Evolutionary conservation across 768 basidiomycete species (phyloP).

Genomic region (Krasilnikovozyma curviuscula): DNA sequence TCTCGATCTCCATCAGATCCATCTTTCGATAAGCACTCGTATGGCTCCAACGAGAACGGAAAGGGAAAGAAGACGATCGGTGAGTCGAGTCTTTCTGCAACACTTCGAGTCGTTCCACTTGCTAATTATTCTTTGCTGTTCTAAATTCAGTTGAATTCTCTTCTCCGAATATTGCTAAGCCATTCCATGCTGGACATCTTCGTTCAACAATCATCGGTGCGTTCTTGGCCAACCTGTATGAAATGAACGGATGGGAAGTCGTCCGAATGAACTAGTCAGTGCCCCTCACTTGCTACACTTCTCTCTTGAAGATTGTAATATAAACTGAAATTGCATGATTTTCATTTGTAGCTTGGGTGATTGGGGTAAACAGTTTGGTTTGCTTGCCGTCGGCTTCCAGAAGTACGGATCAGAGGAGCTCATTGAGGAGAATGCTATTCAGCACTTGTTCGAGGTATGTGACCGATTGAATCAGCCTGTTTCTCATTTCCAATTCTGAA

Average conservation of each 20-base stretch:
- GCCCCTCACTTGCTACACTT: not conserved
- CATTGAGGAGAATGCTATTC: slow-evolving; percentile 73
- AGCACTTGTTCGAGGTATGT: slow-evolving; percentile 60
- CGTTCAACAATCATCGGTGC: slow-evolving; percentile 98
- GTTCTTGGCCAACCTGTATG: slow-evolving; percentile 76
- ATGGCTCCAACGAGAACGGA: slow-evolving; percentile 61
- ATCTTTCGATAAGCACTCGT: slow-evolving; percentile 30
- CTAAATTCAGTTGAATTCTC: slow-evolving; percentile 48
- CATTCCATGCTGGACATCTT: slow-evolving; percentile 92
- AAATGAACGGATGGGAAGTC: slow-evolving; percentile 85
- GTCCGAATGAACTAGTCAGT: slow-evolving; percentile 56
- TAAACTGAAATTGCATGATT: not conserved
- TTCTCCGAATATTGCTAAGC: slow-evolving; percentile 92
- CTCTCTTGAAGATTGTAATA: not conserved
- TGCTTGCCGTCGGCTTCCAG: slow-evolving; percentile 78
- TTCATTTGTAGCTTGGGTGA: slow-evolving; percentile 5
- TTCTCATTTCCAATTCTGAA: not conserved
- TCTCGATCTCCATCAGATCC: slow-evolving; percentile 1
- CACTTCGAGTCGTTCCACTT: slow-evolving; percentile 11
- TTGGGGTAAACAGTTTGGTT: slow-evolving; percentile 66
- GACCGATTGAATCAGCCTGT: not conserved
- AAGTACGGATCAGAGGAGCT: slow-evolving; percentile 73
- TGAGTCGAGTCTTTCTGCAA: slow-evolving; percentile 10
- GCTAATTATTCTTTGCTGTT: not conserved
- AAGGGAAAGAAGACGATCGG: slow-evolving; percentile 65